Evolutionary conservation across 2,329 filamentous ascomycete genomes (phyloP), one percentile per base, ranked within the genome.

Genomic region (Colletotrichum phormii): DNA sequence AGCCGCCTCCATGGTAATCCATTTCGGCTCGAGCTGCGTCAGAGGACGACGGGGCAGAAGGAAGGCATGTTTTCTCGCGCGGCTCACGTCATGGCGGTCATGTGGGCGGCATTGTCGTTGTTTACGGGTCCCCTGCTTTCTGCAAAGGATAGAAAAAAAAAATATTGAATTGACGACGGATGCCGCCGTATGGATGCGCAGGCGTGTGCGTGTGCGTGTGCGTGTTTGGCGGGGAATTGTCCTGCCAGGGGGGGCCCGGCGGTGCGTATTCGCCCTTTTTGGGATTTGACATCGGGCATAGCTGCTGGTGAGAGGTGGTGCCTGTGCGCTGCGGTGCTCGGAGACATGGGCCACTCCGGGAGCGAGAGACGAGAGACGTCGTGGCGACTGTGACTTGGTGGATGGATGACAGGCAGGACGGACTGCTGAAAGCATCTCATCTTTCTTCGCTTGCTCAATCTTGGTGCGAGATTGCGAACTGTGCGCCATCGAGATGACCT

Each of bases 11-110:
- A 29, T 53, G 18, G 18, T 42, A 42, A 42, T 42, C 37, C 37
- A 42, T 42, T 42, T 33, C 26, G 42, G 53, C 12, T 55, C 29
- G 54, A 35, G 46, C 59, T 31, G 37, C 63, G 64, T 71, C 63
- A 62, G 53, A 62, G 24, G 54, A 33, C 18, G 33, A 53, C 12
- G 53, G 53, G 22, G 37, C 22, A 24, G 8, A 11, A 13, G 42
- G 53, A 62, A 69, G 69, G 64, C 69, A 72, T 72, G 69, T 72
- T 72, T 64, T 69, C 65, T 64, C 65, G 57, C 26, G 69, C 65
- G 54, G 69, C 69, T 69, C 65, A 69, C 69, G 69, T 72, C 69
- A 69, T 72, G 37, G 49, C 51, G 24, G 49, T 26, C 57, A 49
- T 54, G 62, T 58, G 24, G 37, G 59, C 37, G 64, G 29, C 64